phyloP scores from a whole-genome alignment of 352 stramenopile genomes.

The Phytophthora sansomeana region DNA sequence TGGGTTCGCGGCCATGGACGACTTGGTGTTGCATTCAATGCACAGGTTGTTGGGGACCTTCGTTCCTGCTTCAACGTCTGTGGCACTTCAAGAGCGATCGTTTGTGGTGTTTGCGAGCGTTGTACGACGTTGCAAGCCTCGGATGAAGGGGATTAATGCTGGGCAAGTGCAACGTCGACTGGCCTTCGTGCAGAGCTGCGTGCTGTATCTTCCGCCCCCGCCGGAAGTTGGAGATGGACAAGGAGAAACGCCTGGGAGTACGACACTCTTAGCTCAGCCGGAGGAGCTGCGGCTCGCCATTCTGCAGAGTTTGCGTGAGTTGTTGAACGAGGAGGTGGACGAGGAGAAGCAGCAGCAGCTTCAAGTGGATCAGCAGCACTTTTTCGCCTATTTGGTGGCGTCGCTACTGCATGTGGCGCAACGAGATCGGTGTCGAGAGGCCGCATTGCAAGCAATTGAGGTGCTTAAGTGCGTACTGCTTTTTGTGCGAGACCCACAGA shows the following conservation, averaged over 20 bases:
- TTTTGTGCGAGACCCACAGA: conserved; percentile 46
- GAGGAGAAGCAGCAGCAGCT: conserved; percentile 17
- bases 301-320: conserved; percentile 47
- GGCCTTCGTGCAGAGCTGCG: conserved; percentile 62
- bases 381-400: conserved; percentile 75
- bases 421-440: conserved; percentile 53
- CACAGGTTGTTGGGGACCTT: conserved; percentile 62
- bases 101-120: conserved; percentile 41
- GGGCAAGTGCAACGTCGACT: conserved; percentile 35
- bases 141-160: conserved; percentile 25
- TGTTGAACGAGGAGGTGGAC: conserved; percentile 39
- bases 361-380: conserved; percentile 57
- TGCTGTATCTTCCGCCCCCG: conserved; percentile 64
- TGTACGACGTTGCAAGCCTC: conserved; percentile 41
- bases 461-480: conserved; percentile 47
- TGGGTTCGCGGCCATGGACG: conserved; percentile 55
- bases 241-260: conserved; percentile 24
- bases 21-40: conserved; percentile 71
- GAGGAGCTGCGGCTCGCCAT: conserved; percentile 73
- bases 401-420: conserved; percentile 68
- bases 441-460: conserved; percentile 48
- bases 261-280: conserved; percentile 37
- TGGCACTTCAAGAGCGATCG: conserved; percentile 29
- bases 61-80: conserved; percentile 21
- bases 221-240: conserved; percentile 23